Evolutionary conservation across 768 basidiomycete genomes (phyloP).

Genomic region (Xerocomellus amylosporus): DNA sequence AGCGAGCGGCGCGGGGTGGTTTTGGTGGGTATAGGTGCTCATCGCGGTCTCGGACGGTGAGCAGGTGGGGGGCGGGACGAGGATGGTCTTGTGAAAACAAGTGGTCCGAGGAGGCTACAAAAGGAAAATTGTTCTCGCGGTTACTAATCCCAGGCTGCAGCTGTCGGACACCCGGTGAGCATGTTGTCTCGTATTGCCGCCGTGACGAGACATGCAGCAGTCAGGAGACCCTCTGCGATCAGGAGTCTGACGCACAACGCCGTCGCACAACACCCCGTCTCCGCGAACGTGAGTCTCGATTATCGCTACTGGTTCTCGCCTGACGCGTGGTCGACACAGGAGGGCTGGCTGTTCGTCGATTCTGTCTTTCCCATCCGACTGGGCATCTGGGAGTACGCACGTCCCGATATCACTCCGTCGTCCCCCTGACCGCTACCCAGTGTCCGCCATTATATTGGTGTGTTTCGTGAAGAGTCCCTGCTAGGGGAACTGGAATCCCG

Average conservation of each 20-base stretch:
- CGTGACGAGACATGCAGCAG: neutral
- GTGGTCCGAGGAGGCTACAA: constrained; percentile 13
- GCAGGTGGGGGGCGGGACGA: constrained; percentile 17
- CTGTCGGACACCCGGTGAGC: too few relatives aligned
- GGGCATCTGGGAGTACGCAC: constrained; percentile 68
- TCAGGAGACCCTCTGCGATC: neutral
- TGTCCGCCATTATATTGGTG: constrained; percentile 61
- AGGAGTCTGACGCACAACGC: constrained; percentile 12
- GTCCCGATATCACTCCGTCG: neutral
- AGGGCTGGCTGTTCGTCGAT: constrained; percentile 70
- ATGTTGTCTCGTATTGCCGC: constrained; percentile 20
- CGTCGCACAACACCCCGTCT: neutral
- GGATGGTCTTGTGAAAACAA: constrained; percentile 21
- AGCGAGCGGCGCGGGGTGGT: constrained; percentile 36
- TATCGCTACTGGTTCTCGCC: constrained; percentile 8
- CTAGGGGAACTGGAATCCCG: constrained; percentile 46
- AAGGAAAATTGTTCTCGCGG: constrained; percentile 15
- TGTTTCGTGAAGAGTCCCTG: constrained; percentile 57
- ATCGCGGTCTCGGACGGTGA: constrained; percentile 23
- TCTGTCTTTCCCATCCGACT: constrained; percentile 76
- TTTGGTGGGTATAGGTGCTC: constrained; percentile 30
- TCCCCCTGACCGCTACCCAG: constrained; percentile 37
- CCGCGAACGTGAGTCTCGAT: constrained; percentile 21
- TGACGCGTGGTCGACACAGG: constrained; percentile 24
- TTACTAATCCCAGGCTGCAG: neutral